A percentile compares a stretch with the other conserved stretches of the same genome.
Conservation (phyloP, 2,329 filamentous ascomycete species). For the Penicillium sp. region DNA sequence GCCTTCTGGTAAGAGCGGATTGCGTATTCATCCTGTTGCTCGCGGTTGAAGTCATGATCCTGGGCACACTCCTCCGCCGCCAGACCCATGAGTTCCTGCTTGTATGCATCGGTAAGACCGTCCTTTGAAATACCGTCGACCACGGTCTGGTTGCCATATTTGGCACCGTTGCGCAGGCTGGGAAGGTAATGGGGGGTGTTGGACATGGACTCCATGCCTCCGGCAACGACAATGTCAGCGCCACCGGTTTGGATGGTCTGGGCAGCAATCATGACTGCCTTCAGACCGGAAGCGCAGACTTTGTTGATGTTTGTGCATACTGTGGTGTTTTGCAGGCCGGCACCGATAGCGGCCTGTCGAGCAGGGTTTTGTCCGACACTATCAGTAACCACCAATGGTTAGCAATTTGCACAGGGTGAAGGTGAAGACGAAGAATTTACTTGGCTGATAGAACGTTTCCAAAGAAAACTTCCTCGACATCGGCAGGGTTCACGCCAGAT, state of each 20-base stretch:
- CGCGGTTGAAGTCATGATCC: conserved; percentile 76
- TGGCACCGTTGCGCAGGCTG: conserved; percentile 77
- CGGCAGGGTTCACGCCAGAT: conserved; percentile 77
- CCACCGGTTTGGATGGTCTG: conserved; percentile 98
- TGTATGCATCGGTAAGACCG: conserved; percentile 89
- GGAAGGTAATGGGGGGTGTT: conserved; percentile 95
- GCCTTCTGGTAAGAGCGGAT: conserved; percentile 94
- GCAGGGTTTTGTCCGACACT: conserved; percentile 96
- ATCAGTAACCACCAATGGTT: conserved; percentile 19
- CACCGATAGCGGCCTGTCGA: conserved; percentile 85
- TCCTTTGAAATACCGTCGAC: conserved; percentile 93
- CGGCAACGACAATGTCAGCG: conserved; percentile 86
- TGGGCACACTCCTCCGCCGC: conserved; percentile 85
- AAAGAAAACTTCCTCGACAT: conserved; percentile 95
- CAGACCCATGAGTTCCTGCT: conserved; percentile 95
- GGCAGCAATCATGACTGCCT: conserved; percentile 88
- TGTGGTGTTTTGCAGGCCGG: conserved; percentile 74
- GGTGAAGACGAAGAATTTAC: conserved; percentile 48
- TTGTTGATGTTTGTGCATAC: conserved; percentile 97
- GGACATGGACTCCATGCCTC: conserved; percentile 97
- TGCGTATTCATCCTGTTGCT: conserved; percentile 91
- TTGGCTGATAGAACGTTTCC: conserved; percentile 97
- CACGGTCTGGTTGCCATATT: conserved; percentile 87
- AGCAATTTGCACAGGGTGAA: conserved; percentile 9
- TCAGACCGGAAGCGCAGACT: conserved; percentile 92